Evolutionary conservation across 2,329 filamentous ascomycete species (phyloP).

Genomic region (Diaporthe humulicola): DNA sequence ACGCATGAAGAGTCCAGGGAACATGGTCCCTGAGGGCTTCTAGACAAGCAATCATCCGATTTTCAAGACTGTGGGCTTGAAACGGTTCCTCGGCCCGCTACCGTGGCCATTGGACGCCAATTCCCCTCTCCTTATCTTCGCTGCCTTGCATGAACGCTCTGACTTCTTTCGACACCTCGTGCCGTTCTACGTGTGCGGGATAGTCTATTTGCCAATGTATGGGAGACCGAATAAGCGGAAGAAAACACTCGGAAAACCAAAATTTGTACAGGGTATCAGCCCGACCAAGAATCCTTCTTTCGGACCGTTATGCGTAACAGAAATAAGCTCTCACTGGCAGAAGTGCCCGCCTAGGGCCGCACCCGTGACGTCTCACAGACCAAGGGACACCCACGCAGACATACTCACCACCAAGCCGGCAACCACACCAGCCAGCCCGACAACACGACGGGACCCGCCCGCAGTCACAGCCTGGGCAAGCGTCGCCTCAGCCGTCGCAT

Average conservation of each 20-base stretch:
- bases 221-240: neutral
- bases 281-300: neutral
- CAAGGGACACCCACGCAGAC: neutral
- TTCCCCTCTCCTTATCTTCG: too few species aligned
- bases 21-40: neutral
- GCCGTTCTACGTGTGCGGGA: neutral
- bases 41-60: slow-evolving; percentile 1
- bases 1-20: neutral
- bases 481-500: neutral
- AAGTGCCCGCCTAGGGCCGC: neutral
- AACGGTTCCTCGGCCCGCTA: neutral
- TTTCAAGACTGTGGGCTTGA: neutral
- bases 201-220: neutral
- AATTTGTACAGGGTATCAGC: slow-evolving; percentile 14
- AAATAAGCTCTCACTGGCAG: neutral
- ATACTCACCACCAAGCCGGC: neutral
- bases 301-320: neutral
- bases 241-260: neutral
- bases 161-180: neutral
- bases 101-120: slow-evolving; percentile 3
- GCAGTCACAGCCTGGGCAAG: slow-evolving; percentile 19
- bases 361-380: neutral
- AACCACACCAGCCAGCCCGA: neutral
- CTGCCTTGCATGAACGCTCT: neutral
- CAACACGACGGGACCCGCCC: neutral